Conservation (phyloP, 345 rosid species). For the Salix suchowensis region DNA sequence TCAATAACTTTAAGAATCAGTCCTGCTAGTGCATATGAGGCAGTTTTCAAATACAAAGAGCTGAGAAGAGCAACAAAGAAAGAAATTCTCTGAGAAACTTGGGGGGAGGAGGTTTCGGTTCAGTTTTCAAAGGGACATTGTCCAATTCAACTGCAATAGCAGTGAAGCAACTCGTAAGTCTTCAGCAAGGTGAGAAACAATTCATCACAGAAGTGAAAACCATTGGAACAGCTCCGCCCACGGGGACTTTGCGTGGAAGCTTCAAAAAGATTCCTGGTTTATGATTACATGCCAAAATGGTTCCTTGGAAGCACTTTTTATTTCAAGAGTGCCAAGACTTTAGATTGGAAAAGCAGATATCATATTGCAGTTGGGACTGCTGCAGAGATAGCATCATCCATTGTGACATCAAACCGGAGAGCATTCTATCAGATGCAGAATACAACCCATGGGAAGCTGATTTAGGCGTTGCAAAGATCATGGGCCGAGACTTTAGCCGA, state of each 20-base stretch:
- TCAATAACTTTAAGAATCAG: too few species aligned
- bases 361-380: conserved; percentile 58
- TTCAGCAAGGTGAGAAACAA: conserved; percentile 23
- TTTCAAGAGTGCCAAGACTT: conserved; percentile 2
- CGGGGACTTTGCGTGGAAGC: conserved; percentile 13
- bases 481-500: conserved; percentile 66
- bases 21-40: too few species aligned
- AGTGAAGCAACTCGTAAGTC: conserved; percentile 20
- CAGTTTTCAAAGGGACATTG: conserved; percentile 19
- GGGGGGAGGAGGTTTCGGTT: conserved; percentile 29
- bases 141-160: conserved; percentile 10
- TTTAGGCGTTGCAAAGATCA: conserved; percentile 66
- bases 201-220: conserved; percentile 15
- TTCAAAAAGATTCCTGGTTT: conserved; percentile 4
- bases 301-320: conserved; percentile 9
- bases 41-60: too few species aligned
- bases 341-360: conserved; percentile 47
- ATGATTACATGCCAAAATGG: conserved; percentile 23
- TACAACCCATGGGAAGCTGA: conserved; percentile 61
- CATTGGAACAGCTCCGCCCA: conserved; percentile 13
- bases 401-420: conserved; percentile 71
- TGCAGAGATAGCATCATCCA: conserved; percentile 76
- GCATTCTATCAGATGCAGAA: conserved; percentile 54
- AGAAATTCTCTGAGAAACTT: conserved; percentile 12
- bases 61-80: background rate